Evolutionary conservation across 2,329 filamentous ascomycete genomes (phyloP), one percentile per base, ranked within the genome.

Genomic region (Botrytis sinoallii): DNA sequence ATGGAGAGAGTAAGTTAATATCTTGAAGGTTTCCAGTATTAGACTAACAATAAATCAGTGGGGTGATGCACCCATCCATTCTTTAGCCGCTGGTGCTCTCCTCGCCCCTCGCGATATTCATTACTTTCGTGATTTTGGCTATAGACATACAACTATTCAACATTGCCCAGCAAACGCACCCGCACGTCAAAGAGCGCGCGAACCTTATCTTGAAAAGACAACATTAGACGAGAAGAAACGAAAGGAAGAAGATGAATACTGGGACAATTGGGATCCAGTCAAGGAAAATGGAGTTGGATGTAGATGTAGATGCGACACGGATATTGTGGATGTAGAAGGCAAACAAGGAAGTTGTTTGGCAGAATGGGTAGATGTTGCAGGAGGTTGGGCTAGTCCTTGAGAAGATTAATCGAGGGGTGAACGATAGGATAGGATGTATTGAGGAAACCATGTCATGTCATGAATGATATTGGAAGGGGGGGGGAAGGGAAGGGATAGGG

Each of bases 91-190:
- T 40, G 96, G 96, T 78, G 93, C 92, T 48, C 90, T 99, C 25
- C 88, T 99, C 46, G 88, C 90, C 3, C 90, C 93, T 65, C 86
- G 87, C 72, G 94, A 99, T 80, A 93, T 99, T 75, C 96, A 99
- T 84, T 99, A 99, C 85, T 99, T 99, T 91, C 94, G 96, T 79
- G 96, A 99, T 83, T 95, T 98, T 84, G 96, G 96, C 72, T 99
- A 99, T 85, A 90, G 96, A 81, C 96, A 99, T 84, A 99, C 96
- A 10, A 99, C 96, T 5, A 99, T 99, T 81, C 95, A 98, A 84
- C 96, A 99, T 83, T 99, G 96, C 80, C 96, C 96, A 1, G 94
- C 95, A 72, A 99, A 99, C 81, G 96, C 96, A 4, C 96, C 95
- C 0, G 91, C 92, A 20, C 91, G 93, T 66, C 96, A 99, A 83